Evolutionary conservation across 1,139 yeast genomes (phyloP).

Genomic region (Pichia sp.): DNA sequence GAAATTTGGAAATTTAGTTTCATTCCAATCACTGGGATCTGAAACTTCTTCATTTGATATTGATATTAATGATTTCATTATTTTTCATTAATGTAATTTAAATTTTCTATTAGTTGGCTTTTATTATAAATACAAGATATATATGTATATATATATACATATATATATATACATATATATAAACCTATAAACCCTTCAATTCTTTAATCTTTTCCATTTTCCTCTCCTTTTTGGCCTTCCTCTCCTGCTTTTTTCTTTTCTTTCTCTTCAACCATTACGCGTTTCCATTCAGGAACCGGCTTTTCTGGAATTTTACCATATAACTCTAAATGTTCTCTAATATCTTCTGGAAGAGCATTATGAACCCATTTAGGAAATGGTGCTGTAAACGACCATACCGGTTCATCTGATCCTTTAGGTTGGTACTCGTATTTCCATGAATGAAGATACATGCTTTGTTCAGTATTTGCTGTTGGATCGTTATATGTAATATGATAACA

Average conservation of each 20-base stretch:
- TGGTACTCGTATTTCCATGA: constrained; percentile 36
- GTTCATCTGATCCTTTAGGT: background rate
- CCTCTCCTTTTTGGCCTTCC: too few relatives aligned
- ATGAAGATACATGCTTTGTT: constrained; percentile 46
- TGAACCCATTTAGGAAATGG: constrained; percentile 35
- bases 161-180: too few relatives aligned
- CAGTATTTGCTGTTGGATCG: constrained; percentile 32
- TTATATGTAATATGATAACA: constrained; percentile 40
- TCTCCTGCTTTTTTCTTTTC: too few relatives aligned
- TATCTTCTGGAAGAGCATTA: constrained; percentile 6
- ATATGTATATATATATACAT: too few relatives aligned
- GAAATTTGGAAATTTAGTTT: constrained; percentile 48
- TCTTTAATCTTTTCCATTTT: too few relatives aligned
- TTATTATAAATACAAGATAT: too few relatives aligned
- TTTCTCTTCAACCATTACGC: too few relatives aligned
- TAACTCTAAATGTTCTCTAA: too few relatives aligned
- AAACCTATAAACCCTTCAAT: too few relatives aligned
- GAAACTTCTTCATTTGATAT: constrained; percentile 32
- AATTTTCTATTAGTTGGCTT: too few relatives aligned
- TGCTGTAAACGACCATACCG: constrained; percentile 26
- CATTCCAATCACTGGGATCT: constrained; percentile 69
- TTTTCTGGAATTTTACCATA: too few relatives aligned
- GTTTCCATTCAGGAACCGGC: too few relatives aligned
- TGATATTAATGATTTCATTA: constrained; percentile 15
- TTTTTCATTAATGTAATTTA: background rate